Base-by-base conservation (phyloP, 1,284 basidiomycete genomes). In the Apiotrichum laibachii region DNA sequence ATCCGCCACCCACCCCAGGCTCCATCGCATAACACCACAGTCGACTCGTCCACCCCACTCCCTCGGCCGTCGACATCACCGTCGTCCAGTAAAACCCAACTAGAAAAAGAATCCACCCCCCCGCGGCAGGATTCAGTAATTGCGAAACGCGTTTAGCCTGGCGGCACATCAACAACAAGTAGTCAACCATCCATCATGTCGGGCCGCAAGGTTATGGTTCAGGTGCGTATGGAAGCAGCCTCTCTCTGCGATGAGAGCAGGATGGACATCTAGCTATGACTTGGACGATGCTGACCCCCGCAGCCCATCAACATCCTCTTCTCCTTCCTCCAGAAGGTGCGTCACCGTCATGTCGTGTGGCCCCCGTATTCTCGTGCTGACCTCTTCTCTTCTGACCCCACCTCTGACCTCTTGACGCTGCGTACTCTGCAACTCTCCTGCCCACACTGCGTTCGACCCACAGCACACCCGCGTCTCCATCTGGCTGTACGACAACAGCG, bases 401-500 rank as follows among this genome's bases (percentile, higher is more conserved):
- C 10, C 10, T 11, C 4, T 44, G 13, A 34, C 26, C n/a, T 12
- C 33, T 37, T 45, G 7, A 19, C 31, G 16, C 21, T 22, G 6
- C 18, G 26, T 5, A 15, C 4, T 18, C 26, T 34, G 21, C 34
- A 22, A 8, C 31, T 34, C 22, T 22, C 22, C 21, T n/a, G 2
- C 18, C n/a, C n/a, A n/a, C n/a, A 18, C n/a, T n/a, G 15, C 16
- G 35, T 37, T 22, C 15, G 34, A 37, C 5, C 49, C 47, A 50
- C 78, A 96, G 89, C 87, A 87, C 82, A 81, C 85, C 56, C 90
- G 89, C 79, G 88, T 98, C 43, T 84, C 87, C 34, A 86, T 99
- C 70, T 99, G 96, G 96, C 81, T 99, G 60, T 99, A 94, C 74
- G 96, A 99, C 77, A 98, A 98, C 78, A 85, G 88, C 64, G 93